phyloP scores from a whole-genome alignment of 768 basidiomycete species.

The Russula ochroleuca region DNA sequence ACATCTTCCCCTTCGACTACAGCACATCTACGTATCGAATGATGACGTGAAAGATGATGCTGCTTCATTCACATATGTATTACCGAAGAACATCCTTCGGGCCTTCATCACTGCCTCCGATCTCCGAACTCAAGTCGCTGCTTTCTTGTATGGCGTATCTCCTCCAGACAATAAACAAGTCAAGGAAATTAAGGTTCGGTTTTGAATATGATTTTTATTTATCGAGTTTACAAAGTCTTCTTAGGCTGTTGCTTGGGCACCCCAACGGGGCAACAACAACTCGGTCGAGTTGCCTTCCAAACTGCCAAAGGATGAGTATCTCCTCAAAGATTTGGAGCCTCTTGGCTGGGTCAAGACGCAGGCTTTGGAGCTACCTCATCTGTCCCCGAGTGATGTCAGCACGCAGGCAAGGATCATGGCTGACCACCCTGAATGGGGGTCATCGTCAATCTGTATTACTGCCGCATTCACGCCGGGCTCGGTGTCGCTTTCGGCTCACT shows the following conservation, averaged over 20 bases:
- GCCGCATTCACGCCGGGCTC: conserved; percentile 98
- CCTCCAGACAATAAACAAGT: conserved; percentile 97
- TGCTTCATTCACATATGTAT: conserved; percentile 87
- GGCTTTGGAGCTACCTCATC: conserved; percentile 83
- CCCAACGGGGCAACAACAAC: conserved; percentile 94
- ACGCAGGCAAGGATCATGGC: conserved; percentile 97
- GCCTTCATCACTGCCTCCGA: conserved; percentile 93
- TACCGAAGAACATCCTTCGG: conserved; percentile 94
- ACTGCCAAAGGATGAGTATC: conserved; percentile 90
- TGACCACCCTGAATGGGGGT: conserved; percentile 91
- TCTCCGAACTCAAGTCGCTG: conserved; percentile 93
- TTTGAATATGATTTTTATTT: neutral
- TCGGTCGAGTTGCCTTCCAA: conserved; percentile 86
- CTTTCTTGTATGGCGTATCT: conserved; percentile 87
- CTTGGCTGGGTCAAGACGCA: conserved; percentile 98
- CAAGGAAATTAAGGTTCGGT: conserved; percentile 84
- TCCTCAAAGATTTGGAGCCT: conserved; percentile 92
- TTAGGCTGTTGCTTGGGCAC: conserved; percentile 90
- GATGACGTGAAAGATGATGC: conserved; percentile 99
- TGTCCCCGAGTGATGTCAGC: conserved; percentile 89
- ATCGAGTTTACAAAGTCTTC: conserved; percentile 12
- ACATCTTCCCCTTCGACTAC: conserved; percentile 90
- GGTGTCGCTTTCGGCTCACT: conserved; percentile 91
- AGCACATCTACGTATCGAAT: conserved; percentile 98
- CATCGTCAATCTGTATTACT: conserved; percentile 89